Evolutionary conservation across 176 grass and related monocot genomes (phyloP), one percentile per base, ranked within the genome.

Genomic region (Musa schizocarpa): DNA sequence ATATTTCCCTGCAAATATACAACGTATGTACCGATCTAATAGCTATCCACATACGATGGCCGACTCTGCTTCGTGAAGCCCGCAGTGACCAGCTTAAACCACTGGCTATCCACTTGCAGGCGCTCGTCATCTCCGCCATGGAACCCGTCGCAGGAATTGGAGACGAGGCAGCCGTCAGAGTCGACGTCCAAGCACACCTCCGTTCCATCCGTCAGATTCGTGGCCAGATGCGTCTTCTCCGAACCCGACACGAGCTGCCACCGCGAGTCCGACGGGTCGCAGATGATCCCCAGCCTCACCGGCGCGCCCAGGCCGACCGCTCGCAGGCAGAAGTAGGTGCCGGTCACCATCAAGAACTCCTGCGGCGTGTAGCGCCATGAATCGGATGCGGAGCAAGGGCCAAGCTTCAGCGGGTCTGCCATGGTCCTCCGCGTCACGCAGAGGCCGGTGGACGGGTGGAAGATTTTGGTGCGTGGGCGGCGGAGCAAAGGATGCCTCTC

Each of bases 281-380:
- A 81, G 13, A 81, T 77, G 73, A 85, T 81, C 17, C 20, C 76
- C 16, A 85, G 83, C 69, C 2, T 80, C 23, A 71, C 78, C 11
- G 78, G 83, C 3, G 65, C 22, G 52, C 80, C 65, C 10, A 63
- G 17, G 49, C 54, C 67, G 8, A 66, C 78, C 26, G 73, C 55
- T 53, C 81, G 71, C 26, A 85, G 55, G 78, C 83, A 85, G 23
- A 58, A 72, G 23, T 85, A 85, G 2, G 83, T 81, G 23, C 83
- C 83, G 0, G 19, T 50, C 10, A 85, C 22, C 6, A 69, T 65
- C 53, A 85, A 43, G 65, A 81, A 77, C 14, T 81, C 49, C 63
- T 85, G 83, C n/a, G 83, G 83, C 12, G 78, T 85, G 64, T 85
- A 77, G 11, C n/a, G 8, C 83, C 83, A 85, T 10, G 83, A 81